phyloP scores from a whole-genome alignment of 2,329 filamentous ascomycete genomes.

The Claviceps digitariae region DNA sequence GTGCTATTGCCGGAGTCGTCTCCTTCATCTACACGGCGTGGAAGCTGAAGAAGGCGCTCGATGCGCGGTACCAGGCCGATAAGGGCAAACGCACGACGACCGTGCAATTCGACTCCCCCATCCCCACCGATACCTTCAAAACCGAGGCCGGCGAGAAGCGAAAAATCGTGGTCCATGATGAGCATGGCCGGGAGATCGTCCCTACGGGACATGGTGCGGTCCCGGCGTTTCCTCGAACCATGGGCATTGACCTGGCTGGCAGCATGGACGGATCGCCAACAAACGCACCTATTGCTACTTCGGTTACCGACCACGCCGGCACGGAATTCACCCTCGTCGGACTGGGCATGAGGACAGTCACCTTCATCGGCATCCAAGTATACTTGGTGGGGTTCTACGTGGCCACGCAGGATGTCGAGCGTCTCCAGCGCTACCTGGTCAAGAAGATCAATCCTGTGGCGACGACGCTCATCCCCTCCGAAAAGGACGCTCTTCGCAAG shows the following conservation, averaged over 20 bases:
- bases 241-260: constrained; percentile 42
- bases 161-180: constrained; percentile 49
- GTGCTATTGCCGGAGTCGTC: constrained; percentile 34
- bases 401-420: constrained; percentile 65
- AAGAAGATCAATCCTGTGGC: constrained; percentile 63
- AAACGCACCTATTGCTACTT: constrained; percentile 19
- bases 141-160: constrained; percentile 35
- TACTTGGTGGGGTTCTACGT: constrained; percentile 93
- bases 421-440: constrained; percentile 66
- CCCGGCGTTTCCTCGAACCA: constrained; percentile 61
- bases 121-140: constrained; percentile 32
- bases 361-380: constrained; percentile 79
- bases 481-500: constrained; percentile 60
- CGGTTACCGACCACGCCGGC: constrained; percentile 26
- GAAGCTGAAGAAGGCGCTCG: constrained; percentile 33
- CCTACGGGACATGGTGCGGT: constrained; percentile 72
- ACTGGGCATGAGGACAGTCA: constrained; percentile 77
- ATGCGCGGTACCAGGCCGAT: constrained; percentile 16
- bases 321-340: constrained; percentile 80
- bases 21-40: constrained; percentile 37
- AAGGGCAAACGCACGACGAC: constrained; percentile 24
- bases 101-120: constrained; percentile 25
- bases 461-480: constrained; percentile 68
- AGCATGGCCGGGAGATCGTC: constrained; percentile 60
- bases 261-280: neutral